Evolutionary conservation across 768 basidiomycete genomes (phyloP), one percentile per base, ranked within the genome.

Genomic region (Russula virescens): DNA sequence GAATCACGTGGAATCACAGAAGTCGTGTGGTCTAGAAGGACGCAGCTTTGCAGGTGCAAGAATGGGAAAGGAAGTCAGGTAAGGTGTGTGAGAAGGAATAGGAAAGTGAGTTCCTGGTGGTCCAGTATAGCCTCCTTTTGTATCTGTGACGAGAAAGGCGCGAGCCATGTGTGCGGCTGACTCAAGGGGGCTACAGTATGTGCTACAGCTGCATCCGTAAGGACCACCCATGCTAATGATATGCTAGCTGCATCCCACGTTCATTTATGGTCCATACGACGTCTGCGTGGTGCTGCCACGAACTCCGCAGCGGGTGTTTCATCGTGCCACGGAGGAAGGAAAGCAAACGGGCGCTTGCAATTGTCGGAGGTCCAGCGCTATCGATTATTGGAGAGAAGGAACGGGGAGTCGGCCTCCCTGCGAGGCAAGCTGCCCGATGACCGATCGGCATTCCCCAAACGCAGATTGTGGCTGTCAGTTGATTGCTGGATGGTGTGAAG

Each of bases 261-360:
- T 63, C 51, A 63, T 59, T 54, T n/a, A 50, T 48, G 26, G 31
- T n/a, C 10, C 45, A 58, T 38, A 31, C 26, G 34, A 51, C 34
- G 21, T 35, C n/a, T 62, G 26, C 55, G 16, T 28, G n/a, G 49
- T 46, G 28, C 18, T 10, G 45, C 31, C 16, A 63, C 9, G 43
- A 58, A 58, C 56, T 63, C 62, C 56, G 62, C 62, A 53, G 18
- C 13, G 3, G 61, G 55, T 46, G 51, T 51, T 53, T 58, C 21
- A 31, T 26, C 34, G 51, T 28, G 23, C 51, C 14, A 18, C 16
- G 14, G 46, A 50, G 35, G 23, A 23, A 34, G 31, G 19, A 19
- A 49, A 55, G 23, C 3, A 25, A 21, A 49, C 40, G 13, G 23
- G 58, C 58, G 62, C 46, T 43, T 59, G 51, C 45, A 45, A 40